These are phyloP conservation scores for Stephanodiscus triporus DNA, from an alignment of 108 stramenopile species.

Conservation along the genomic window DNA sequence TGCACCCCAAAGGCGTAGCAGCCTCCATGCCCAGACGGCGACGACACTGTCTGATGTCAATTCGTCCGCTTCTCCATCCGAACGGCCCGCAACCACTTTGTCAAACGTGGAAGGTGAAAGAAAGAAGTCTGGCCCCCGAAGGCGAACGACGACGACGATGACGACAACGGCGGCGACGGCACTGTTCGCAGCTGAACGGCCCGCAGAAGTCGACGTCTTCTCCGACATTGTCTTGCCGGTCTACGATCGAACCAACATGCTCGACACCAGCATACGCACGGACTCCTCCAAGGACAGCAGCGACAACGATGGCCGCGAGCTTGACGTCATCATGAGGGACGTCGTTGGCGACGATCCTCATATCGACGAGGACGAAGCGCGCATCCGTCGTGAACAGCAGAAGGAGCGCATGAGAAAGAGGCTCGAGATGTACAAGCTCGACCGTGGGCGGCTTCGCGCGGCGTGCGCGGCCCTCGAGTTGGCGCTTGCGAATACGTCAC, in stretches of 20 bases:
- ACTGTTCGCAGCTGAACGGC: background rate
- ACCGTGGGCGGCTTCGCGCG: conserved; percentile 12
- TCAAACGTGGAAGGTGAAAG: too few relatives aligned
- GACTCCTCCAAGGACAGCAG: background rate
- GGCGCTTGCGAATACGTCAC: conserved; percentile 24
- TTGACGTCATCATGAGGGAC: background rate
- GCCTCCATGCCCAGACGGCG: too few relatives aligned
- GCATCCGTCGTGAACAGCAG: conserved; percentile 14
- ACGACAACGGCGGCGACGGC: background rate
- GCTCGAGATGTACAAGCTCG: conserved; percentile 32
- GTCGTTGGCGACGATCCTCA: background rate
- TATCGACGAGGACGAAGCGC: background rate
- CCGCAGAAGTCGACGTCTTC: background rate
- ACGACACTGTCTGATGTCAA: too few relatives aligned
- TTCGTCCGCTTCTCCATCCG: too few relatives aligned
- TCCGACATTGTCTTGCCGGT: background rate
- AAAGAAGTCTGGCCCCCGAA: too few relatives aligned
- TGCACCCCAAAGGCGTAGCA: too few relatives aligned
- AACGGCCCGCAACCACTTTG: too few relatives aligned
- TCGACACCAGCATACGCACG: background rate
- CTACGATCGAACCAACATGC: background rate
- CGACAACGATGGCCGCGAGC: background rate
- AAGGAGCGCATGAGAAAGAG: conserved; percentile 36
- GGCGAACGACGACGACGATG: background rate
- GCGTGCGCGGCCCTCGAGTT: conserved; percentile 30